A percentile compares a stretch with the other conserved stretches of the same genome.
phyloP scores from a whole-genome alignment of 1,139 yeast species.

The Yamadazyma conglobata region DNA sequence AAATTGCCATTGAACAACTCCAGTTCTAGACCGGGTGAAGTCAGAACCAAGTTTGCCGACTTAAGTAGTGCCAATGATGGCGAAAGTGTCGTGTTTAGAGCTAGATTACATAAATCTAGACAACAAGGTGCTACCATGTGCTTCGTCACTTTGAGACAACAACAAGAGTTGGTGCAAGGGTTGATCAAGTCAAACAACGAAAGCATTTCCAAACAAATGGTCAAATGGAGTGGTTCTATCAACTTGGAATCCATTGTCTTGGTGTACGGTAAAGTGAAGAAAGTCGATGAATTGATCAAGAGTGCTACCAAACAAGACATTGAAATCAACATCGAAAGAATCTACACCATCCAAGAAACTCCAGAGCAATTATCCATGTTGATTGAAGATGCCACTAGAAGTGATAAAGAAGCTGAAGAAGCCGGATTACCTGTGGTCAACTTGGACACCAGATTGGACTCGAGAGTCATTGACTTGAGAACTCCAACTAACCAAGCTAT shows the following conservation, averaged over 20 bases:
- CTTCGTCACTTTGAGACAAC: slow-evolving; percentile 89
- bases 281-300: slow-evolving; percentile 83
- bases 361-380: slow-evolving; percentile 91
- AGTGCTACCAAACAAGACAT: slow-evolving; percentile 90
- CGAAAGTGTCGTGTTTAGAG: slow-evolving; percentile 78
- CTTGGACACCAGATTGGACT: slow-evolving; percentile 91
- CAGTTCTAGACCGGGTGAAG: slow-evolving; percentile 52
- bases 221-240: slow-evolving; percentile 88
- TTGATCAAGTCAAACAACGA: slow-evolving; percentile 63
- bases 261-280: slow-evolving; percentile 79
- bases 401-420: slow-evolving; percentile 92
- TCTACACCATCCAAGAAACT: slow-evolving; percentile 78
- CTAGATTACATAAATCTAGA: slow-evolving; percentile 89
- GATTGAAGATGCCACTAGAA: slow-evolving; percentile 93
- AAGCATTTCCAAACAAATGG: slow-evolving; percentile 86
- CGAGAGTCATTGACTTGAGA: slow-evolving; percentile 94
- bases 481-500: slow-evolving; percentile 97
- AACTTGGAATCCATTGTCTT: slow-evolving; percentile 88
- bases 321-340: slow-evolving; percentile 74
- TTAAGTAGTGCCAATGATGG: slow-evolving; percentile 71
- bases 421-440: slow-evolving; percentile 90
- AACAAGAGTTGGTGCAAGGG: slow-evolving; percentile 76
- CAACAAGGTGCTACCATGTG: slow-evolving; percentile 95
- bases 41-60: slow-evolving; percentile 55
- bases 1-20: slow-evolving; percentile 86